These are phyloP conservation scores for Saccharomycopsis synnaedendra DNA, from an alignment of 805 yeast species.

Conservation along the genomic window DNA sequence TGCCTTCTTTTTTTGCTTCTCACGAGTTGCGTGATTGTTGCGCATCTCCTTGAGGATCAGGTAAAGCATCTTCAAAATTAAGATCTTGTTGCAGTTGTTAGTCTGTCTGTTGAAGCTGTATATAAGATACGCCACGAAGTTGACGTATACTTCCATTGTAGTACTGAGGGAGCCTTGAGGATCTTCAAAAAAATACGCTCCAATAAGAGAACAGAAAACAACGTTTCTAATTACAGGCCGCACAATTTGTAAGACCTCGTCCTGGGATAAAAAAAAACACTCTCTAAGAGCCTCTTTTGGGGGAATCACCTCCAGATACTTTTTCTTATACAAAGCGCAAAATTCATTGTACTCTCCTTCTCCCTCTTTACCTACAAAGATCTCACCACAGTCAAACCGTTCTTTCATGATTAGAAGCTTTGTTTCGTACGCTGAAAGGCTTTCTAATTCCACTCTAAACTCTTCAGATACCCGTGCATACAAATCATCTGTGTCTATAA, in stretches of 20 bases:
- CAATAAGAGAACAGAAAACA: slow-evolving; percentile 11
- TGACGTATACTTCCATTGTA: slow-evolving; percentile 20
- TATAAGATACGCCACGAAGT: slow-evolving; percentile 37
- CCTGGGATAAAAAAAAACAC: slow-evolving; percentile 2
- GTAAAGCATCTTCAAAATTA: slow-evolving; percentile 43
- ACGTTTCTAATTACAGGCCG: slow-evolving; percentile 9
- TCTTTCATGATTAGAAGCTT: slow-evolving; percentile 21
- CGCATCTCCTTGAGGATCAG: slow-evolving; percentile 23
- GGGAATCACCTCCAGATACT: too few species aligned
- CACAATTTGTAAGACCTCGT: slow-evolving; percentile 5
- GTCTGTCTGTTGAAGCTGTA: slow-evolving; percentile 44
- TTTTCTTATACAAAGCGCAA: too few species aligned
- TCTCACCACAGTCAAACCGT: slow-evolving; percentile 4
- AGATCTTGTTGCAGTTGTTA: slow-evolving; percentile 39
- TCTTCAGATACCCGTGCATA: slow-evolving; percentile 42
- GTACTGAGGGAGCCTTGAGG: neutral
- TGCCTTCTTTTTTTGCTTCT: neutral
- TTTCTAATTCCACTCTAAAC: slow-evolving; percentile 20
- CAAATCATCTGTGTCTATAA: slow-evolving; percentile 41
- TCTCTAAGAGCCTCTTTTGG: slow-evolving; percentile 1
- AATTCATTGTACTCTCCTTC: slow-evolving; percentile 3
- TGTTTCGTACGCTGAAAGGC: slow-evolving; percentile 24
- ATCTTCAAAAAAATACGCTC: slow-evolving; percentile 1
- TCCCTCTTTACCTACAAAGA: neutral
- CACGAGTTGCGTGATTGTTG: neutral